phyloP scores from a whole-genome alignment of 1,139 yeast species.

The Candida pseudoviswanathii region DNA sequence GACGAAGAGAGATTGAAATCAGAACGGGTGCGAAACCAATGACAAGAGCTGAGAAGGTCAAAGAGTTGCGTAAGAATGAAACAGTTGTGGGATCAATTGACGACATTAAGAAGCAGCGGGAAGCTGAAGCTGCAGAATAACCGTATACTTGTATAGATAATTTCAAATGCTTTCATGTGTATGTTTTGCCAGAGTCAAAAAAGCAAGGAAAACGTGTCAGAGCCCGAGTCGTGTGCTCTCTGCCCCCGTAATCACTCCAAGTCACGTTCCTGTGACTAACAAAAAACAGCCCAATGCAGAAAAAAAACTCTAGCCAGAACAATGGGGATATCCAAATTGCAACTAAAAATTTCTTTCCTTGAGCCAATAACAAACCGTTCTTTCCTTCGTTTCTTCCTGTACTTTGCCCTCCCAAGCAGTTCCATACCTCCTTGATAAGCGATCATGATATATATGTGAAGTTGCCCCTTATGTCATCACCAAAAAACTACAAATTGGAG shows the following conservation, averaged over 20 bases:
- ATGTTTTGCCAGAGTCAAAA: not conserved
- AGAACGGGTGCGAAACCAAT: constrained; percentile 44
- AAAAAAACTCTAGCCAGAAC: not conserved
- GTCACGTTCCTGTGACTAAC: not conserved
- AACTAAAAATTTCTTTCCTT: not conserved
- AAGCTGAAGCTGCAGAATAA: not conserved
- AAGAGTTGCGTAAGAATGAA: constrained; percentile 65
- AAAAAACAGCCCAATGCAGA: not conserved
- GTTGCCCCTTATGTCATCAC: constrained; percentile 27
- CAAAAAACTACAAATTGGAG: constrained; percentile 33
- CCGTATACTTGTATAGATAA: not conserved
- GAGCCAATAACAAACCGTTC: too few relatives aligned
- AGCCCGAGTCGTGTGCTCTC: not conserved
- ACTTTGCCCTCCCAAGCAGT: not conserved
- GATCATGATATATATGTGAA: constrained; percentile 16
- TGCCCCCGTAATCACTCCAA: not conserved
- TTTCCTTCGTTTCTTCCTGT: not conserved
- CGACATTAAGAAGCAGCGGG: constrained; percentile 29
- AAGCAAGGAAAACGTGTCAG: not conserved
- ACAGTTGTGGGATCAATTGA: constrained; percentile 67
- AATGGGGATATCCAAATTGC: not conserved
- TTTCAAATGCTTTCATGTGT: not conserved
- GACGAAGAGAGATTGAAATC: constrained; percentile 44
- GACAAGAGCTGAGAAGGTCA: constrained; percentile 54
- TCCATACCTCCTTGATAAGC: not conserved